Percentiles rank a stretch among this genome's conserved stretches.
phyloP scores from a whole-genome alignment of 257 asterid species.

The Orobanche coerulescens region DNA sequence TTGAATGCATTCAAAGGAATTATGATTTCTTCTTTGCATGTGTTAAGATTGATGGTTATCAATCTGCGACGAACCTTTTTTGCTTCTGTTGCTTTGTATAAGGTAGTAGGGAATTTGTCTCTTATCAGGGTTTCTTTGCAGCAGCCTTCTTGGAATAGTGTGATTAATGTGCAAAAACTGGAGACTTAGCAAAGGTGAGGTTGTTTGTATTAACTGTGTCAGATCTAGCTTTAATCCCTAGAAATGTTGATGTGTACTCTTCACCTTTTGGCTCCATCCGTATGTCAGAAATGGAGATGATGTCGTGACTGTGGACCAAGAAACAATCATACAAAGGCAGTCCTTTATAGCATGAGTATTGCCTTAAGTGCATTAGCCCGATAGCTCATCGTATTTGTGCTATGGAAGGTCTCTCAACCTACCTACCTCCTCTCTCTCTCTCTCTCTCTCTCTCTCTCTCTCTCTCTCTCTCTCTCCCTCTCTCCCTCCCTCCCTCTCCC shows the following conservation, averaged over 20 bases:
- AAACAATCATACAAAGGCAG: not conserved
- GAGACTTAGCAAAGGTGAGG: conserved; percentile 20
- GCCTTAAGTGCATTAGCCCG: not conserved
- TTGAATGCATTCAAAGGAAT: not conserved
- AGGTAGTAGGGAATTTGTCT: not conserved
- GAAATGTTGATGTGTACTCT: not conserved
- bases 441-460: no score
- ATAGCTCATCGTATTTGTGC: no score
- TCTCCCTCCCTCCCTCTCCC: no score
- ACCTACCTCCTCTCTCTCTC: no score
- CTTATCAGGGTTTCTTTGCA: conserved; percentile 15
- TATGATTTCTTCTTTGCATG: not conserved
- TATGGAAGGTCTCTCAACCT: no score
- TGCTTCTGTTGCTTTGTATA: not conserved
- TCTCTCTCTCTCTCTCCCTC: no score
- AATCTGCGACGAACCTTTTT: not conserved
- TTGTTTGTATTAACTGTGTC: not conserved
- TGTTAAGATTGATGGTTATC: not conserved
- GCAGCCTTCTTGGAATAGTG: conserved; percentile 8
- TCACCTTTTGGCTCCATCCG: conserved; percentile 5
- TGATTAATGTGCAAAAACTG: conserved; percentile 1
- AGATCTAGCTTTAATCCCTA: not conserved
- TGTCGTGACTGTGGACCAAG: not conserved
- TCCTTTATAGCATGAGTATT: no score
- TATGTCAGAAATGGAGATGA: no score